Conservation (phyloP, 1,284 basidiomycete genomes). For the Papiliotrema flavescens region DNA sequence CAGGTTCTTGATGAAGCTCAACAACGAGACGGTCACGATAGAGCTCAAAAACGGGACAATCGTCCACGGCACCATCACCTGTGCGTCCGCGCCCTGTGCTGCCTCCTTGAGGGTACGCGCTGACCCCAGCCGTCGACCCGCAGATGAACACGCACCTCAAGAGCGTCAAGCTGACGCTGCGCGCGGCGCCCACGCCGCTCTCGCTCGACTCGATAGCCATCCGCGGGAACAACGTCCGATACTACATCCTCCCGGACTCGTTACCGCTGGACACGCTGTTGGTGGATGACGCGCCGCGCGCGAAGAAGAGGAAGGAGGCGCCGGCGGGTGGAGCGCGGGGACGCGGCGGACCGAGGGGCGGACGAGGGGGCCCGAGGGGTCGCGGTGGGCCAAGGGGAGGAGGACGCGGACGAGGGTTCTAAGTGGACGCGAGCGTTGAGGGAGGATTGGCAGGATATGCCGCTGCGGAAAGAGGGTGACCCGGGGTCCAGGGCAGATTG, state of each 20-base stretch:
- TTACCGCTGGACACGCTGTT: constrained; percentile 92
- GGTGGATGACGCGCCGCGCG: constrained; percentile 96
- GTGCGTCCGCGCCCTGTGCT: constrained; percentile 50
- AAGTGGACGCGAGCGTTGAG: neutral
- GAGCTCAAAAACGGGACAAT: constrained; percentile 97
- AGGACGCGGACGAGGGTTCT: constrained; percentile 24
- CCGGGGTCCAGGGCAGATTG: too few species aligned
- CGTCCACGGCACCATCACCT: constrained; percentile 95
- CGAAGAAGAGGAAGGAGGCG: constrained; percentile 64
- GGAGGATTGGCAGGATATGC: neutral
- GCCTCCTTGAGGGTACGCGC: neutral
- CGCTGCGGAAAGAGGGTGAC: neutral
- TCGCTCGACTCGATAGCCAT: constrained; percentile 84
- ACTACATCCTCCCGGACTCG: constrained; percentile 90
- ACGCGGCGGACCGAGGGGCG: constrained; percentile 31
- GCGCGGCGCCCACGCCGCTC: constrained; percentile 54
- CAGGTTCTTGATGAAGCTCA: constrained; percentile 99
- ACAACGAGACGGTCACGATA: constrained; percentile 98
- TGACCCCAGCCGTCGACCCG: constrained; percentile 75
- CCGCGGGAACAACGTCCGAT: constrained; percentile 82
- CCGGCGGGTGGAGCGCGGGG: constrained; percentile 23
- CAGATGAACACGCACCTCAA: constrained; percentile 98
- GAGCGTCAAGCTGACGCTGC: constrained; percentile 91
- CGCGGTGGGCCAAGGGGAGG: constrained; percentile 37
- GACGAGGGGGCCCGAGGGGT: constrained; percentile 28